Evolutionary conservation across 352 stramenopile genomes (phyloP), one percentile per base, ranked within the genome.

Genomic region (Phytophthora pini): DNA sequence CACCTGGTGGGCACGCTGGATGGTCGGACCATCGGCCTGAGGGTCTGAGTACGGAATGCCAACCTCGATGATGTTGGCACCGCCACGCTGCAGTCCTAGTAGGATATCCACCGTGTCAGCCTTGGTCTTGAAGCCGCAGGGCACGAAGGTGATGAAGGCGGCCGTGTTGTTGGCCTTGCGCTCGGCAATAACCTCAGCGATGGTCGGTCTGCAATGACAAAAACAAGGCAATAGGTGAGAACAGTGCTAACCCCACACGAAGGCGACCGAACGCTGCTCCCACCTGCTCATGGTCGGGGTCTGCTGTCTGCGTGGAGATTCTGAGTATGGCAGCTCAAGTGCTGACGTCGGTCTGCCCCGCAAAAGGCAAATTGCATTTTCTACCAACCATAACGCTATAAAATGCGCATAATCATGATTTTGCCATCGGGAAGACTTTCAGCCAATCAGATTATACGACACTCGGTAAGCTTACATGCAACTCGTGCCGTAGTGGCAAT

Each of bases 41-140:
- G 98, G 98, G 78, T 99, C 98, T 52, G 97, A 99, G 90, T 99
- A 99, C 26, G 98, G 98, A 9, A 99, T 89, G 27, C 97, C 97
- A 27, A 94, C 82, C 74, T 96, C 98, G 57, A 99, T 99, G 50
- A 99, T 90, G 57, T 98, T 91, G 24, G 97, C 92, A 41, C 98
- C 98, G 44, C 97, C 97, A 49, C 95, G 90, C 83, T 99, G 87
- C 68, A 99, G 93, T 24, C 90, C 97, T 32, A 99, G 79, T 31
- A 99, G 74, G 49, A 99, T 95, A 9, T 97, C 82, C 45, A 98
- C 95, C 5, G 98, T 99, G 81, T 99, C 96, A 69, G 87, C 84
- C 73, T 88, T 93, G 40, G 67, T 91, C 66, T 98, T 98, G 82
- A 95, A 99, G 46, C 94, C 97, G 58, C 96, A 98, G 31, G 95